Percentiles rank a stretch among this genome's conserved stretches.
These are phyloP conservation scores for Fragilariopsis cylindrus DNA, from an alignment of 108 stramenopile genomes.

Conservation along the genomic window DNA sequence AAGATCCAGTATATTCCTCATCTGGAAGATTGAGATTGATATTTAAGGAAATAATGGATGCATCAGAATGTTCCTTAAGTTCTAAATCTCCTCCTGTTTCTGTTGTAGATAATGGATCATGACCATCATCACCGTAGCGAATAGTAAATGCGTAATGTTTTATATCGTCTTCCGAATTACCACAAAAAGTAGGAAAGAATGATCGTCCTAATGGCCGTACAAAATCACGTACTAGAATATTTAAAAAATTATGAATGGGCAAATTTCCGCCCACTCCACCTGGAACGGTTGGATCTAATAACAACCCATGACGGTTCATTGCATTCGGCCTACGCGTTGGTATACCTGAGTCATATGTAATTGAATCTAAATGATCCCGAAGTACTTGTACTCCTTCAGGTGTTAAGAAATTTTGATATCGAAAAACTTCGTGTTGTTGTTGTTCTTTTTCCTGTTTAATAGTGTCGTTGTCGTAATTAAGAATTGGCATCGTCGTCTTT, in stretches of 20 bases:
- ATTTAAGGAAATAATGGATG: constrained; percentile 60
- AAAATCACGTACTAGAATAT: constrained; percentile 33
- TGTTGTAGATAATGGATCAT: background rate
- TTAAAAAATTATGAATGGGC: constrained; percentile 23
- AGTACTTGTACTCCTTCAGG: constrained; percentile 9
- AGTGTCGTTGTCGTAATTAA: background rate
- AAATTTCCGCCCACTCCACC: constrained; percentile 43
- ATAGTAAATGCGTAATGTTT: constrained; percentile 61
- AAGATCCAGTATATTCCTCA: constrained; percentile 46
- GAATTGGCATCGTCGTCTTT: background rate
- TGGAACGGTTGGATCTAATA: constrained; percentile 44
- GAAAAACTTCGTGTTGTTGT: background rate
- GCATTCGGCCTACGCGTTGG: constrained; percentile 73
- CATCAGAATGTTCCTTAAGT: constrained; percentile 64
- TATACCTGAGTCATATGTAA: constrained; percentile 35
- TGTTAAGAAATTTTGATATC: constrained; percentile 17
- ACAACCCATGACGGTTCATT: constrained; percentile 66
- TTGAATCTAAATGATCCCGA: constrained; percentile 24
- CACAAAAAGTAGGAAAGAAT: constrained; percentile 38
- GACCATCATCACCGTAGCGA: constrained; percentile 35
- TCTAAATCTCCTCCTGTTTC: constrained; percentile 34
- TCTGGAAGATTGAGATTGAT: constrained; percentile 61
- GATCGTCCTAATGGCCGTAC: constrained; percentile 50
- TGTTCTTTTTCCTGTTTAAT: background rate
- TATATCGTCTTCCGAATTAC: constrained; percentile 36